Conservation (phyloP, 139 green algal genomes). For the Yamagishiella unicocca region DNA sequence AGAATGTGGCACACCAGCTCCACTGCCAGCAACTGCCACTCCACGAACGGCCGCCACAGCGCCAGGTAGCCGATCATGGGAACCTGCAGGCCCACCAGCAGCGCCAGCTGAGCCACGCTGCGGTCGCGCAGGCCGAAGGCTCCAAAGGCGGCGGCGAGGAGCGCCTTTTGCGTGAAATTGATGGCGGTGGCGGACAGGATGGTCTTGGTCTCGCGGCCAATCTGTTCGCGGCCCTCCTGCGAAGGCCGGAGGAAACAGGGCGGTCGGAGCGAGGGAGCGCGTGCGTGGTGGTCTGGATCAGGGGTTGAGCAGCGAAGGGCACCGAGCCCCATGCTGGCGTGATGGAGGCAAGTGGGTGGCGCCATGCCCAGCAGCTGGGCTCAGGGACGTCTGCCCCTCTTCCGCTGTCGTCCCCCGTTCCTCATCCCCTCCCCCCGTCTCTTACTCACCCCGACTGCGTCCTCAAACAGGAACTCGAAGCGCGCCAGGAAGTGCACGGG, state of each 20-base stretch:
- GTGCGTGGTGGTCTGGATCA: neutral
- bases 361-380: neutral
- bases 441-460: conserved; percentile 5
- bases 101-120: neutral
- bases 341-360: too few relatives aligned
- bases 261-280: neutral
- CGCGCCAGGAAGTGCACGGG: conserved; percentile 16
- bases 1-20: neutral
- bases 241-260: neutral
- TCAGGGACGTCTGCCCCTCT: too few relatives aligned
- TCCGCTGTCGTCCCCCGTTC: neutral
- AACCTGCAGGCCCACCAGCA: neutral
- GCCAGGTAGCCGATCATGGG: neutral
- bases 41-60: neutral
- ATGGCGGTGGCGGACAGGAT: neutral
- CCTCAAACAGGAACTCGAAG: conserved; percentile 48
- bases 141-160: neutral
- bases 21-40: neutral
- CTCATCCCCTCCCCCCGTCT: neutral
- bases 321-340: neutral
- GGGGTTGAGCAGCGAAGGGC: neutral
- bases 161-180: conserved; percentile 30
- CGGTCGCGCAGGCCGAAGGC: neutral
- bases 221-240: conserved; percentile 2
- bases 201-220: conserved; percentile 9